A percentile compares a stretch with the other conserved stretches of the same genome.
phyloP scores from a whole-genome alignment of 257 asterid species.

The Nicotiana knightiana region DNA sequence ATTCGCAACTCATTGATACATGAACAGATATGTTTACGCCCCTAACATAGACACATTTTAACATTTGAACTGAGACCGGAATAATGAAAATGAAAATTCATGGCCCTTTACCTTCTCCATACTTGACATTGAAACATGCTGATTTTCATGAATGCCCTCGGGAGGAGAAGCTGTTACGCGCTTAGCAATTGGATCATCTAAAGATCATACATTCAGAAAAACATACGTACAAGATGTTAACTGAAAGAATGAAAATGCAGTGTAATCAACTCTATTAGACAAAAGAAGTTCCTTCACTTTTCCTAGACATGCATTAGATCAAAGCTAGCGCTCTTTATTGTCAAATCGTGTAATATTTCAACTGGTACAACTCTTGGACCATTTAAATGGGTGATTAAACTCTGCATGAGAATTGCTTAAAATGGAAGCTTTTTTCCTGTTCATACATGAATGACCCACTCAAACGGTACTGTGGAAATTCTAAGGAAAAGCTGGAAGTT shows the following conservation, averaged over 20 bases:
- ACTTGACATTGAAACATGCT: slow-evolving; percentile 33
- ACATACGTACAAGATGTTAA: slow-evolving; percentile 9
- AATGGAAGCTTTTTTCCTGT: neutral
- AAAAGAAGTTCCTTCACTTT: neutral
- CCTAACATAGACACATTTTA: neutral
- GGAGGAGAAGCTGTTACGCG: slow-evolving; percentile 35
- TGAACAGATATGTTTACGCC: neutral
- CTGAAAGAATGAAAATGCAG: neutral
- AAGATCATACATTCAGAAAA: slow-evolving; percentile 18
- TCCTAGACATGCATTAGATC: slow-evolving; percentile 6
- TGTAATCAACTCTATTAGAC: neutral
- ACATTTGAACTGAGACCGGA: neutral
- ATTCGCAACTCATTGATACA: neutral
- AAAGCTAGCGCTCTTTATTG: neutral
- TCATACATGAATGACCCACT: neutral
- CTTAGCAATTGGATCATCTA: slow-evolving; percentile 90
- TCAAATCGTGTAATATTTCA: neutral
- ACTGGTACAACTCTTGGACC: neutral
- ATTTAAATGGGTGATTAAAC: neutral
- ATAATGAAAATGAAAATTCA: slow-evolving; percentile 9
- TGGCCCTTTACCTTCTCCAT: slow-evolving; percentile 22
- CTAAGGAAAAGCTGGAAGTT: neutral
- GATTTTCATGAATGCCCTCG: slow-evolving; percentile 35
- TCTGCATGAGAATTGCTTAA: neutral
- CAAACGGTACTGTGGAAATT: neutral